Base-by-base conservation (phyloP, 768 basidiomycete genomes). In the Calocera viscosa region DNA sequence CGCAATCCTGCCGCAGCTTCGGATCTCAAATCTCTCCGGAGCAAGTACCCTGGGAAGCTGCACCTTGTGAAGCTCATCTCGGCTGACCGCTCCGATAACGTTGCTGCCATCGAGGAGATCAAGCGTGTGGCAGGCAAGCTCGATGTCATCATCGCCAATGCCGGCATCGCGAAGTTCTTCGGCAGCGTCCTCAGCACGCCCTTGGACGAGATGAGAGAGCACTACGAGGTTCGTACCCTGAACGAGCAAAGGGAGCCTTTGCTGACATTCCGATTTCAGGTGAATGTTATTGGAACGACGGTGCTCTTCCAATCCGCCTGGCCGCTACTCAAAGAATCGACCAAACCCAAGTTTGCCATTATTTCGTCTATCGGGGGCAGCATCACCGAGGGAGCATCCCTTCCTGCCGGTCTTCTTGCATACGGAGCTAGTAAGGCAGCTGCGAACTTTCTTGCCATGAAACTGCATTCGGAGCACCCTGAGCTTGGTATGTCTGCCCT, bases 61-160 rank as follows among this genome's bases (percentile, higher is more conserved):
- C 41, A 66, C 24, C 65, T 69, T 2, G 28, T 73, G 60, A 66
- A 68, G 66, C 67, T 72, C 60, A 64, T 33, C 11, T 69, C 68
- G 0, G 69, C 47, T 10, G 65, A 68, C 33, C 67, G 47, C n/a
- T 68, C 32, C 14, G 66, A 69, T 17, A 70, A 70, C 24, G 28
- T 26, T n/a, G 69, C 67, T 1, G 70, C 70, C 0, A 65, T 67
- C 0, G 35, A 66, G 49, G 26, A 40, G 14, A 66, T 73, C 66
- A 47, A 69, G 63, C 41, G 32, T 11, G 66, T 66, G 19, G 69
- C 65, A 3, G 72, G 70, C 5, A 67, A 67, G 30, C 19, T 73
- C 0, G 71, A 72, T 63, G 71, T 71, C 19, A 40, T 73, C 41
- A 68, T 73, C 26, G 72, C 72, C 34, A 73, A 73, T 60, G 72